Base-by-base conservation (phyloP, 208 protist genomes). In the Crithidia sp. region DNA sequence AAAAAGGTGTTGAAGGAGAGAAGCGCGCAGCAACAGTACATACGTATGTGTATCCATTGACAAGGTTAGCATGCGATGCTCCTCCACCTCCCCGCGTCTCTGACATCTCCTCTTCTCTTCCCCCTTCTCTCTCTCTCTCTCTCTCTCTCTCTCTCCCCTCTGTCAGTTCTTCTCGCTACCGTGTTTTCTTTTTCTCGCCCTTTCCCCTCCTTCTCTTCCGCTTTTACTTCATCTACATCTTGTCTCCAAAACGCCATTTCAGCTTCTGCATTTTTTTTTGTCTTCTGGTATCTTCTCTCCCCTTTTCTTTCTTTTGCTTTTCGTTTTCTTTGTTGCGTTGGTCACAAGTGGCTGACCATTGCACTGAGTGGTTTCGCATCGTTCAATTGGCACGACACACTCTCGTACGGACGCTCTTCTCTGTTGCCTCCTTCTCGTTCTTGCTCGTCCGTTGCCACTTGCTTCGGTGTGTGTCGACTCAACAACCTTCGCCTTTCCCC, bases 261-360 rank as follows among this genome's bases (percentile, higher is more conserved):
- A 69, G 53, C 7, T 16, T 53, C 41, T 69, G 7, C 5, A 55
- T 69, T 28, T n/a, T 10, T 69, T 37, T 49, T 49, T 14, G 7
- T 49, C 45, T 49, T 49, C 45, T 49, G 12, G 9, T 49, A 7
- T 49, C 45, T 13, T 49, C 45, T 49, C 45, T 7, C 45, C 7
- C 9, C 12, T 49, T 49, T 49, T 49, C 45, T 49, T 49, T 49
- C 45, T 49, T 7, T 49, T 49, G 0, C 2, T 13, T 49, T 49
- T 49, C 45, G 7, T 49, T 49, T 49, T 49, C 12, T 14, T 49
- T 13, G 45, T 13, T 49, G 45, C 7, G 45, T 49, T 49, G 45
- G 7, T 7, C 45, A 14, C 45, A 14, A 28, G 28, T 28, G 28
- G 7, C 45, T 49, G 45, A 49, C 2, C 45, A 49, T 13, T 58